Evolutionary conservation across 148 eudicot species (phyloP).

Genomic region (Rhododendron ovatum): DNA sequence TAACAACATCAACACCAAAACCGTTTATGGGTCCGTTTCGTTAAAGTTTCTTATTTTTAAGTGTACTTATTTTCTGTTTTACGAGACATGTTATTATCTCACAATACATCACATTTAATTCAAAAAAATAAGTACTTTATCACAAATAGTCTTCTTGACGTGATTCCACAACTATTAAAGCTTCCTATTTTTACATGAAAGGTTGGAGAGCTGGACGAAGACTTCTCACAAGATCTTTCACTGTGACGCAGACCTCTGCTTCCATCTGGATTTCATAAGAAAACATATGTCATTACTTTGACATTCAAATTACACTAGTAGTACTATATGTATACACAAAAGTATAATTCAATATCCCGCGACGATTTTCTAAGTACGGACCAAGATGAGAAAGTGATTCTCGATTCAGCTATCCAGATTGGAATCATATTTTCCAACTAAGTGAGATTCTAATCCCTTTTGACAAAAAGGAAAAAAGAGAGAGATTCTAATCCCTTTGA

Average conservation of each 20-base stretch:
- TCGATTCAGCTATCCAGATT: background rate
- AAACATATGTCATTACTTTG: background rate
- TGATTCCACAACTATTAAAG: background rate
- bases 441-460: too few species aligned
- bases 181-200: background rate
- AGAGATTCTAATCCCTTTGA: too few species aligned
- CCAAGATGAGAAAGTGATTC: background rate
- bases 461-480: too few species aligned
- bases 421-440: background rate
- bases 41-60: too few species aligned
- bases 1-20: too few species aligned
- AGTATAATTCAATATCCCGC: background rate
- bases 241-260: constrained; percentile 15
- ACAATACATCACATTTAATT: too few species aligned
- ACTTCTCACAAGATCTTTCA: constrained; percentile 20
- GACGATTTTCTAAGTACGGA: too few species aligned
- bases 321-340: background rate
- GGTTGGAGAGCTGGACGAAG: constrained; percentile 13
- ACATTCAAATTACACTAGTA: background rate
- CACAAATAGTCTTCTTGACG: too few species aligned
- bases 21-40: too few species aligned
- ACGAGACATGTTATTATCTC: too few species aligned
- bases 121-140: too few species aligned
- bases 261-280: constrained; percentile 21
- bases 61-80: too few species aligned